Conservation (phyloP, 257 asterid species). For the Rhazya stricta region DNA sequence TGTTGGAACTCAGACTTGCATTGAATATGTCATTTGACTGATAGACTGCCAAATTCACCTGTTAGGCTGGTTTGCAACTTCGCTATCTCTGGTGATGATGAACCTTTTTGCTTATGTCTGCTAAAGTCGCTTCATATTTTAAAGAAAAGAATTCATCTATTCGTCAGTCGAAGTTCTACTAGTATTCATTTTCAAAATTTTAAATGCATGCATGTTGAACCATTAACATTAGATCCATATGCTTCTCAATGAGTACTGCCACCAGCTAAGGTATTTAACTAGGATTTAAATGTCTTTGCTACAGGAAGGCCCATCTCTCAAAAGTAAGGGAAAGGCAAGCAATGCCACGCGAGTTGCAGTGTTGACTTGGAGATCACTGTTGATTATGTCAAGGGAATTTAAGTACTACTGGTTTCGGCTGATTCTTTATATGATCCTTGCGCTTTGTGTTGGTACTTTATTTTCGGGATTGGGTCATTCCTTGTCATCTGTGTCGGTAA, state of each 20-base stretch:
- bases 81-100: no score
- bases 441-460: conserved; percentile 71
- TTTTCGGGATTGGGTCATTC: conserved; percentile 97
- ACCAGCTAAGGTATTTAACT: background rate
- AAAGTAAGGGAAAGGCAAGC: conserved; percentile 80
- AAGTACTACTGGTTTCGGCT: conserved; percentile 97
- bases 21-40: background rate
- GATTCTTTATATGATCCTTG: conserved; percentile 67
- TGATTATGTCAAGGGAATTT: conserved; percentile 99
- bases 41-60: no score
- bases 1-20: no score
- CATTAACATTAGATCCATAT: background rate
- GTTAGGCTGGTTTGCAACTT: no score
- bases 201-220: background rate
- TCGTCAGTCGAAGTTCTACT: background rate
- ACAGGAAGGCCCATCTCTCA: conserved; percentile 87
- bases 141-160: background rate
- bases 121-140: background rate
- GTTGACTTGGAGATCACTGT: conserved; percentile 90
- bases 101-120: background rate
- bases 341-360: conserved; percentile 57
- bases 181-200: background rate
- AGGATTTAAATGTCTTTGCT: conserved; percentile 12
- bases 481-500: conserved; percentile 88
- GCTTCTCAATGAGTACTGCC: background rate